Evolutionary conservation across 495 filamentous ascomycete species (phyloP).

Genomic region (Geoglossum glabrum): DNA sequence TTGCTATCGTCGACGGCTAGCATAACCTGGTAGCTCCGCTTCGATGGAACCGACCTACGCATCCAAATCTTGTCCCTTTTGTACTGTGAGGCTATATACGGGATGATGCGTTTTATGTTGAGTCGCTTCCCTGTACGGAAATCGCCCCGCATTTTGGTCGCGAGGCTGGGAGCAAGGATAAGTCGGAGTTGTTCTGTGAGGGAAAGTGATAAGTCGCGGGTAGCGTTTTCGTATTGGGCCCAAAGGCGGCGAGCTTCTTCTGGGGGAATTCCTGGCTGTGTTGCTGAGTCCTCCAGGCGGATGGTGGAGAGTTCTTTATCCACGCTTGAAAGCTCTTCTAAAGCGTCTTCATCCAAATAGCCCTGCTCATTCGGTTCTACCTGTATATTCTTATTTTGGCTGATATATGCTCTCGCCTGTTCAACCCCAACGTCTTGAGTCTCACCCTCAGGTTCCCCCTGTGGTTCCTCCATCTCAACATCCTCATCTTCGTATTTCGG

Average conservation of each 20-base stretch:
- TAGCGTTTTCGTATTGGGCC: conserved; percentile 63
- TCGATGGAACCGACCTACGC: conserved; percentile 72
- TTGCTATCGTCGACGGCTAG: conserved; percentile 91
- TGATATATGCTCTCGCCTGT: conserved; percentile 10
- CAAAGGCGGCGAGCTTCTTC: conserved; percentile 61
- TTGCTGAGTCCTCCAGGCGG: conserved; percentile 18
- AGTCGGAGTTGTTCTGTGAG: conserved; percentile 86
- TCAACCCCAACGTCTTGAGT: conserved; percentile 14
- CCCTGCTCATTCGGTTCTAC: conserved; percentile 6
- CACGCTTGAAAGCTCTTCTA: conserved; percentile 34
- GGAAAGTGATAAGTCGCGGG: conserved; percentile 65
- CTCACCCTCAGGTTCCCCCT: neutral
- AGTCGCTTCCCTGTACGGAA: conserved; percentile 96
- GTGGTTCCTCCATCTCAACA: neutral
- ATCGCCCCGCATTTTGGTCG: conserved; percentile 89
- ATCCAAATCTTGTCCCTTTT: conserved; percentile 99
- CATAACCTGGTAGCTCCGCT: conserved; percentile 90
- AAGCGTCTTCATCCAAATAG: conserved; percentile 29
- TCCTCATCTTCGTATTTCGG: conserved; percentile 6
- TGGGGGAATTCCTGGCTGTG: conserved; percentile 18
- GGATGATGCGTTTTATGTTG: conserved; percentile 97
- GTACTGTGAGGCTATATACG: conserved; percentile 91
- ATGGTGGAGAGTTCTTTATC: conserved; percentile 54
- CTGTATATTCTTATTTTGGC: conserved; percentile 9
- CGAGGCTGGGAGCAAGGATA: conserved; percentile 82